Conservation (phyloP, 192 early-diverging fungal genomes). For the Geranomyces michiganensis region DNA sequence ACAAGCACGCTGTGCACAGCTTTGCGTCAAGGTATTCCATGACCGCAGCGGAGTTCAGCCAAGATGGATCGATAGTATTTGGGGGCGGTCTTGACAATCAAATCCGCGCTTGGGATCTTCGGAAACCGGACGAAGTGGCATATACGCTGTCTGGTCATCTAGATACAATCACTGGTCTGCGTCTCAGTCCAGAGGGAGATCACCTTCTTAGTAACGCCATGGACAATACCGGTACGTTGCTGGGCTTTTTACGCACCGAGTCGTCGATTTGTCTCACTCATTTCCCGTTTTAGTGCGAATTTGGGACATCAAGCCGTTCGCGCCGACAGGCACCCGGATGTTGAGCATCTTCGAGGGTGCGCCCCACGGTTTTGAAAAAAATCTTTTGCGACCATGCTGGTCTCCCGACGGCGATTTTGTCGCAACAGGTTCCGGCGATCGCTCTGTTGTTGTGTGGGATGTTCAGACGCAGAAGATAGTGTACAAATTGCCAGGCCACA, state of each 20-base stretch:
- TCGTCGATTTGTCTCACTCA: not conserved
- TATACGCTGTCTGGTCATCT: slow-evolving; percentile 80
- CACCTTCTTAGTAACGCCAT: slow-evolving; percentile 84
- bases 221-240: slow-evolving; percentile 81
- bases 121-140: slow-evolving; percentile 60
- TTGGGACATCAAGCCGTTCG: slow-evolving; percentile 95
- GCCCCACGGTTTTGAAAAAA: slow-evolving; percentile 95
- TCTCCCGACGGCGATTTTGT: slow-evolving; percentile 82
- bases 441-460: slow-evolving; percentile 91
- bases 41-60: slow-evolving; percentile 75
- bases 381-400: slow-evolving; percentile 89
- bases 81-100: slow-evolving; percentile 88
- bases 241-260: slow-evolving; percentile 1
- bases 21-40: slow-evolving; percentile 58
- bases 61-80: slow-evolving; percentile 79
- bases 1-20: slow-evolving; percentile 42
- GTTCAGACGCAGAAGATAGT: slow-evolving; percentile 73
- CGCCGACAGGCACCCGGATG: slow-evolving; percentile 66
- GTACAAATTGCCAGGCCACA: slow-evolving; percentile 95
- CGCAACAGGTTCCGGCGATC: slow-evolving; percentile 81
- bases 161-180: slow-evolving; percentile 87
- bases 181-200: slow-evolving; percentile 82
- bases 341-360: slow-evolving; percentile 82
- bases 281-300: slow-evolving; percentile 61
- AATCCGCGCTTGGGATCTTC: slow-evolving; percentile 88